Evolutionary conservation across 1,139 yeast species (phyloP), one percentile per base, ranked within the genome.

Genomic region (Taphrina confusa): DNA sequence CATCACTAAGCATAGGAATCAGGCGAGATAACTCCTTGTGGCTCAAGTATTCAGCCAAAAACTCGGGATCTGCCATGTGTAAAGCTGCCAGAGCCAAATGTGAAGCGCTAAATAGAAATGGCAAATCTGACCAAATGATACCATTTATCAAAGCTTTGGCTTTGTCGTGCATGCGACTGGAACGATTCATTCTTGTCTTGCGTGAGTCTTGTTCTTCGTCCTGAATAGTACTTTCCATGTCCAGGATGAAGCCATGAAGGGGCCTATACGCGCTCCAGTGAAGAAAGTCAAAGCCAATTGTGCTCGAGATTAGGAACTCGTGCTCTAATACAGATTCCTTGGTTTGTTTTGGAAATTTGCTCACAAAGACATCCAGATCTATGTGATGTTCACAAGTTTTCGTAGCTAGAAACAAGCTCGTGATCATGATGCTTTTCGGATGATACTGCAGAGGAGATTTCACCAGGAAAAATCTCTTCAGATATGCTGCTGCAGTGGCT

Each of bases 71-170:
- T 22, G 79, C 80, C 55, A 79, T 78, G 72, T 84, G 81, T 72
- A 91, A 77, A 4, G 94, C 89, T 0, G 97, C 95, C 61, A 92
- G 75, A 0, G 97, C 96, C 37, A 92, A 87, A 68, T 92, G 98
- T 0, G 98, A 96, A 1, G 98, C 98, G 0, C 97, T 84, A 71
- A 76, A 92, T 33, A 83, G 75, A 67, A 89, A 91, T 14, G 80
- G 76, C 2, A 82, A 91, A 69, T 91, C 96, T 30, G 94, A 83
- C 46, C 87, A 75, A 52, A 90, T 72, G 0, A 87, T 80, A 18
- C 83, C 85, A 50, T 51, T 60, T 5, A 89, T 77, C 73, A 84
- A 74, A 31, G 76, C 77, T 66, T 85, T 81, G 1, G 95, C 88
- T 39, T 76, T 74, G 68, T 88, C 95, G 70, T 87, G 88, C 47